Evolutionary conservation across 2,329 filamentous ascomycete genomes (phyloP), one percentile per base, ranked within the genome.

Genomic region (Sordariomycetes sp.): DNA sequence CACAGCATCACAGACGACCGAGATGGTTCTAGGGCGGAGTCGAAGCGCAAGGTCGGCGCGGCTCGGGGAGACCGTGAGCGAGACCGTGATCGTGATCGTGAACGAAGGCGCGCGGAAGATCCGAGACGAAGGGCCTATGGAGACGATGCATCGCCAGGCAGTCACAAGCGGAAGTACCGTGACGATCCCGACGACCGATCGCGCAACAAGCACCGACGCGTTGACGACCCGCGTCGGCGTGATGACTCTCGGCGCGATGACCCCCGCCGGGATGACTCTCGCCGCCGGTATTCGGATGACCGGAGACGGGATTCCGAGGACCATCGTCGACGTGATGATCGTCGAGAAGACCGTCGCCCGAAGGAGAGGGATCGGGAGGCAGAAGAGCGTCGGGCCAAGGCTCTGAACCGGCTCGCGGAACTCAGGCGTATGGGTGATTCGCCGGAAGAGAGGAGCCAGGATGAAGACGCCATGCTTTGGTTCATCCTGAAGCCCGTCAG

Each of bases 21-120:
- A 42, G 73, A 73, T 34, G 74, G 75, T 3, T 75, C 76, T 1
- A 71, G 78, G 25, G 74, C 76, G 1, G 81, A 84, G 42, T 69
- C 74, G 55, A 86, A 85, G 69, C 76, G 82, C 55, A 85, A 85
- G 66, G 79, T 84, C 60, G 78, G 75, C 6, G 56, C 57, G 57
- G 75, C 34, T 76, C 79, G 52, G 68, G 45, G 45, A 50, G 45
- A 50, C n/a, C 45, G 45, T 5, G 60, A 62, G 24, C 60, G 58
- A 7, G 53, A 75, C 42, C 73, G 77, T 52, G 78, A 81, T 17
- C 75, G 75, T 20, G 69, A 70, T 55, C 69, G 72, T 51, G 80
- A 80, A 62, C 74, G 77, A 58, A 75, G 79, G 24, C 76, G 78
- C 52, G 71, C 78, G 2, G 80, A 84, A 55, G 69, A 71, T 13